Evolutionary conservation across 1,284 basidiomycete genomes (phyloP).

Genomic region (Trichosporon sp.): DNA sequence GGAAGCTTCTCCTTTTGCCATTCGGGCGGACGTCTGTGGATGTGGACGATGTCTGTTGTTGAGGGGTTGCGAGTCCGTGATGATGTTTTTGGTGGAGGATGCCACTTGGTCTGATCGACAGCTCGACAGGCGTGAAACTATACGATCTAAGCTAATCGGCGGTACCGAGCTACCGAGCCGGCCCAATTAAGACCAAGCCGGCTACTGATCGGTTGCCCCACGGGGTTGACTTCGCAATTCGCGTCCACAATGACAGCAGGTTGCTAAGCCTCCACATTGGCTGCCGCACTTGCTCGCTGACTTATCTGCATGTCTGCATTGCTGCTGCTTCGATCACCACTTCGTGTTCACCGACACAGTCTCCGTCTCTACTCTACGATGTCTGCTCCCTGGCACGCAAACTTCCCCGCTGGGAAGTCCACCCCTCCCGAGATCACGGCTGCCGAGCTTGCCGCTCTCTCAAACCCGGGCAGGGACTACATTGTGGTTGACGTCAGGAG

Average conservation of each 20-base stretch:
- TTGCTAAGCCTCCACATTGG: not conserved
- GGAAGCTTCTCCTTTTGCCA: not conserved
- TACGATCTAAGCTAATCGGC: not conserved
- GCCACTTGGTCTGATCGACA: not conserved
- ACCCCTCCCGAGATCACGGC: conserved; percentile 14
- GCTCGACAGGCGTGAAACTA: not conserved
- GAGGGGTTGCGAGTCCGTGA: not conserved
- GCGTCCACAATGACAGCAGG: not conserved
- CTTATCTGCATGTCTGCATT: not conserved
- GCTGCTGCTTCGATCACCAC: not conserved
- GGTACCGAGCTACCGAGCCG: too few relatives aligned
- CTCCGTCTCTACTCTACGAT: not conserved
- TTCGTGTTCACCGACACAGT: not conserved
- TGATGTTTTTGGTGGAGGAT: not conserved
- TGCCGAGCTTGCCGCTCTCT: conserved; percentile 19
- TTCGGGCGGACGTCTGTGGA: not conserved
- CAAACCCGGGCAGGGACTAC: conserved; percentile 17
- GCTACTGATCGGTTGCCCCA: not conserved
- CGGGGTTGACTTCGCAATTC: not conserved
- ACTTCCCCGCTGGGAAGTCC: conserved; percentile 18
- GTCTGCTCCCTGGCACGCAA: conserved; percentile 17
- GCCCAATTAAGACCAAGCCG: not conserved
- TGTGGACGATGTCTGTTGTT: not conserved
- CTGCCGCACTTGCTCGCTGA: not conserved
- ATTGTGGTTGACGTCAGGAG: conserved; percentile 33